Percentiles rank a stretch among this genome's conserved stretches.
Conservation (phyloP, 2,329 filamentous ascomycete genomes). For the Aspergillus hiratsukae region DNA sequence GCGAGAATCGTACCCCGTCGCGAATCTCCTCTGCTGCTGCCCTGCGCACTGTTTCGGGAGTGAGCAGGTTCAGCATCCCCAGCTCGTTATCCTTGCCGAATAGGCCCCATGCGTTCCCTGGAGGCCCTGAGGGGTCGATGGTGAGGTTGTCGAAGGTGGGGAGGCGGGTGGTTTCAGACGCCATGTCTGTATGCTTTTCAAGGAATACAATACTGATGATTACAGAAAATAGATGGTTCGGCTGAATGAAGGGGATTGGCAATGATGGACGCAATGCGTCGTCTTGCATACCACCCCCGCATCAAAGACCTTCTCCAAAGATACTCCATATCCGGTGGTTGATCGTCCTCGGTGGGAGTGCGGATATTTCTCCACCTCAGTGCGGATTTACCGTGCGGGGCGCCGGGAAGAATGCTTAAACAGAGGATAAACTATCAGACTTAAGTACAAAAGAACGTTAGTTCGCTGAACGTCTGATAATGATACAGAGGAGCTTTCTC, state of each 20-base stretch:
- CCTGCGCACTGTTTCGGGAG: conserved; percentile 39
- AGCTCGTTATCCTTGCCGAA: conserved; percentile 50
- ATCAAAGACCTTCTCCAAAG: not conserved
- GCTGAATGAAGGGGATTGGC: not conserved
- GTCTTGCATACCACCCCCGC: not conserved
- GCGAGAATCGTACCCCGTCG: conserved; percentile 42
- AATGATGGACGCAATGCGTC: not conserved
- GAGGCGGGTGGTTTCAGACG: not conserved
- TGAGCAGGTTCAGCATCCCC: conserved; percentile 54
- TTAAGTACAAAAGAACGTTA: not conserved
- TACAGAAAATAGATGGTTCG: not conserved
- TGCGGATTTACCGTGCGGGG: not conserved
- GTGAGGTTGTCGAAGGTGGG: conserved; percentile 46
- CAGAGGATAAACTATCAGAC: not conserved
- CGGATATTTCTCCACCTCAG: conserved; percentile 6
- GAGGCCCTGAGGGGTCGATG: conserved; percentile 47
- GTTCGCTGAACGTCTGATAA: not conserved
- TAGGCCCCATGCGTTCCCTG: conserved; percentile 54
- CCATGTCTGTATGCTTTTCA: not conserved
- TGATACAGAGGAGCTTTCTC: not conserved
- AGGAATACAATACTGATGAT: not conserved
- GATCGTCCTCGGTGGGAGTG: not conserved
- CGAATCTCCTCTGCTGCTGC: conserved; percentile 45
- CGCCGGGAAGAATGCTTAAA: not conserved
- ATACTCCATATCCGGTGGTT: not conserved